phyloP scores from a whole-genome alignment of 2,329 filamentous ascomycete genomes.

The Ceratocystis alfenasii region DNA sequence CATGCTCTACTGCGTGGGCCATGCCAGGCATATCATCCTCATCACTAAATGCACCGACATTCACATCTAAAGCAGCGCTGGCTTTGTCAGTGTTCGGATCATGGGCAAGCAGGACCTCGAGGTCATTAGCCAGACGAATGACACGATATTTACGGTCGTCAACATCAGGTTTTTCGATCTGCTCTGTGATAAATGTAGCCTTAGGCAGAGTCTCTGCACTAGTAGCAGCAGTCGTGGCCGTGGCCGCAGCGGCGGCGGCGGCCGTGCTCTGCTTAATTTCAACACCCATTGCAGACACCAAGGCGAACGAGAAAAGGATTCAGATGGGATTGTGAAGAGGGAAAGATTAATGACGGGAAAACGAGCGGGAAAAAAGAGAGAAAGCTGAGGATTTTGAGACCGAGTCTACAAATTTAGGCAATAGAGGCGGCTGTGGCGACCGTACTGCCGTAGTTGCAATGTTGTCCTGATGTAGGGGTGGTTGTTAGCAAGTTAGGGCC shows the following conservation, averaged over 20 bases:
- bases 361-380: neutral
- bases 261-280: neutral
- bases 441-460: conserved; percentile 4
- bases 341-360: neutral
- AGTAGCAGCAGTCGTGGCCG: neutral
- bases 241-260: neutral
- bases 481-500: neutral
- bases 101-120: conserved; percentile 86
- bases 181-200: conserved; percentile 44
- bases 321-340: neutral
- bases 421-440: too few relatives aligned
- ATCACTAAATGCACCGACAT: conserved; percentile 92
- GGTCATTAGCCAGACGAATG: conserved; percentile 68
- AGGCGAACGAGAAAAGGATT: neutral
- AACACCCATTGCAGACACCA: neutral
- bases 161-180: conserved; percentile 68
- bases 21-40: conserved; percentile 82
- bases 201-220: neutral
- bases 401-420: too few relatives aligned
- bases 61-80: conserved; percentile 86
- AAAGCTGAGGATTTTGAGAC: neutral
- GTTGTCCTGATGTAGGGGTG: neutral
- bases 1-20: conserved; percentile 91
- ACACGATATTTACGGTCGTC: conserved; percentile 84
- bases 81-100: conserved; percentile 95